Evolutionary conservation across 768 basidiomycete species (phyloP).

Genomic region (Russula sp.): DNA sequence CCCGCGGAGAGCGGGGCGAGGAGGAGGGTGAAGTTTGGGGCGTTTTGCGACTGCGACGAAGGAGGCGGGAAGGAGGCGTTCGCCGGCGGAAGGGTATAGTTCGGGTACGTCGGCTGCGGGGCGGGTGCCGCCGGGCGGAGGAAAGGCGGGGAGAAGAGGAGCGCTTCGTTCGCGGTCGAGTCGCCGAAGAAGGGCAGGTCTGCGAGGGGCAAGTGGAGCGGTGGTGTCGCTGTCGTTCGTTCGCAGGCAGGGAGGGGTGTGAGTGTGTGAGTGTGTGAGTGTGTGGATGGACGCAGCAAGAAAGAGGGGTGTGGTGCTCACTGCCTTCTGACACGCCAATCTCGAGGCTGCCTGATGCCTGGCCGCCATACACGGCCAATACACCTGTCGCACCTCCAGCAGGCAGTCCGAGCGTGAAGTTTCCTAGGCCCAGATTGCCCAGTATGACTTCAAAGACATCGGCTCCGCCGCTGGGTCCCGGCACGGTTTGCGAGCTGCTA

Average conservation of each 20-base stretch:
- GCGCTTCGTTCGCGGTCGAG: slow-evolving; percentile 63
- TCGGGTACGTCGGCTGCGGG: slow-evolving; percentile 53
- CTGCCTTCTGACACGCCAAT: slow-evolving; percentile 44
- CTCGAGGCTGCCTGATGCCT: slow-evolving; percentile 46
- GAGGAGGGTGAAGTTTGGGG: slow-evolving; percentile 50
- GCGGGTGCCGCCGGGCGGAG: slow-evolving; percentile 30
- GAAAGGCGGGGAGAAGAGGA: slow-evolving; percentile 62
- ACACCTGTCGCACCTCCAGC: slow-evolving; percentile 39
- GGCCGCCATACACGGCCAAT: slow-evolving; percentile 40
- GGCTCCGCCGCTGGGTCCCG: slow-evolving; percentile 35
- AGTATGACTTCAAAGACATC: slow-evolving; percentile 46
- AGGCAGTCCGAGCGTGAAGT: slow-evolving; percentile 42
- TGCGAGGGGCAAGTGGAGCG: slow-evolving; percentile 42
- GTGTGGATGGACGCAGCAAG: too few species aligned
- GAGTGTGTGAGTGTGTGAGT: background rate
- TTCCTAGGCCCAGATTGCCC: slow-evolving; percentile 41
- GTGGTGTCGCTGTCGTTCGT: slow-evolving; percentile 8
- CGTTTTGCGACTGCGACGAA: slow-evolving; percentile 35
- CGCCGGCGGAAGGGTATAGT: slow-evolving; percentile 64
- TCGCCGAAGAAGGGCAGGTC: slow-evolving; percentile 60
- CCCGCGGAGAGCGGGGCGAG: slow-evolving; percentile 47
- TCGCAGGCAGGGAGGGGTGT: too few species aligned
- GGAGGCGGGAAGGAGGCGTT: slow-evolving; percentile 41
- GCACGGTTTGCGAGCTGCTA: slow-evolving; percentile 31
- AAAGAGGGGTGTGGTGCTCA: background rate